Base-by-base conservation (phyloP, 306 rosid species). In the Crataegus laevigata region DNA sequence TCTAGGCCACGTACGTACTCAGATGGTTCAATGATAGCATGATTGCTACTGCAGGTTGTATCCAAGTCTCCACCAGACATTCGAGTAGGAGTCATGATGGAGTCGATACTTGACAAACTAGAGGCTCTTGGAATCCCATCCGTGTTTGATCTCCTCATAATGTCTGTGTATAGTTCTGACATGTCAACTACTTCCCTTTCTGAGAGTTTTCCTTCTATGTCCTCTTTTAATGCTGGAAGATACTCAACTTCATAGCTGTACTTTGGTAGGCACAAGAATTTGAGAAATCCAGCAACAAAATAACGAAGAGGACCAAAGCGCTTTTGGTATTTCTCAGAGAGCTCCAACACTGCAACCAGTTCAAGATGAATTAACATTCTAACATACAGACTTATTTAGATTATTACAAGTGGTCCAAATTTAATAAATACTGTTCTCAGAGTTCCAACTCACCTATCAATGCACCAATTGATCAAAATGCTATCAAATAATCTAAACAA, bases 21-120 rank as follows among this genome's bases (percentile, higher is more conserved):
- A 28, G 99, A 94, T 75, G 99, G 99, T 79, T 94, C 99, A 61
- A 91, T 77, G 77, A 91, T 91, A 75, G 98, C 97, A 82, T 89
- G 94, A 76, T 87, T 87, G 78, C 89, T 86, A 73, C 89, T 84
- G 64, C 93, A 82, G 75, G 96, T 78, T 40, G 84, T 85, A 82
- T 90, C 97, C 81, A 85, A 79, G 69, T 92, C 97, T 47, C 96
- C 97, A 73, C 93, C 97, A 51, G 99, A 94, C 87, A 92, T 81
- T 79, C 87, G 92, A 83, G 93, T 90, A 11, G 99, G 99, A 66
- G 99, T 94, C 96, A 94, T 90, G 74, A 94, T 92, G 70, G 97
- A 94, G 82, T 94, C 99, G 18, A 94, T 94, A 80, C 99, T 94
- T n/a, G 99, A 94, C 77, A 94, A 88, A 88, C 99, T 94, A 76